Evolutionary conservation across 345 rosid species (phyloP).

Genomic region (Gossypium arboreum): DNA sequence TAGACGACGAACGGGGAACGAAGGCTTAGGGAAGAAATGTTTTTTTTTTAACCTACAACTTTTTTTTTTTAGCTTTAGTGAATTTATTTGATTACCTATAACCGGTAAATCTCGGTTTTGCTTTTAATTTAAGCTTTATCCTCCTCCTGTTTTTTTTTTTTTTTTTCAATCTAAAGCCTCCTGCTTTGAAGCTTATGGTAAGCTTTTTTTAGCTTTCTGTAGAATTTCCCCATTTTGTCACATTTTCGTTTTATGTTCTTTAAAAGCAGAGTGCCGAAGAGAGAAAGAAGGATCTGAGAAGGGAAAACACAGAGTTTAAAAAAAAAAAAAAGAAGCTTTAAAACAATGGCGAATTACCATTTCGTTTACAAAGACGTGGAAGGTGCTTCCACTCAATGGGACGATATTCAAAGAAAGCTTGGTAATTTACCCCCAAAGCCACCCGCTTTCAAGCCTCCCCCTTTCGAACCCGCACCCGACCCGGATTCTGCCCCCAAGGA

Average conservation of each 20-base stretch:
- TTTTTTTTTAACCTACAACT: no score
- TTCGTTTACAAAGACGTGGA: conserved; percentile 91
- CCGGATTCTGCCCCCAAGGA: conserved; percentile 52
- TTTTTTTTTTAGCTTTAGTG: no score
- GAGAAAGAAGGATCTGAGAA: not conserved
- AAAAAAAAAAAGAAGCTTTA: not conserved
- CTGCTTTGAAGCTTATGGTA: no score
- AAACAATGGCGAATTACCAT: conserved; percentile 83
- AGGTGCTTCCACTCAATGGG: conserved; percentile 99
- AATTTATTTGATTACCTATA: no score
- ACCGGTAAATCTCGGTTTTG: no score
- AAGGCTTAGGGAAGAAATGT: no score
- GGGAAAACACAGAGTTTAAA: no score
- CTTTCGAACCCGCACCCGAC: conserved; percentile 69
- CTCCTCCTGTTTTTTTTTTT: no score
- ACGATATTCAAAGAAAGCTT: conserved; percentile 91
- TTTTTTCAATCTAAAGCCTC: no score
- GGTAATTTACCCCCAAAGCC: conserved; percentile 84
- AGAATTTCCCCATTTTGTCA: not conserved
- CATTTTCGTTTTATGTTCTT: not conserved
- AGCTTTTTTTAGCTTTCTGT: no score
- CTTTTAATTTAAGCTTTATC: no score
- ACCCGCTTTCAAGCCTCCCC: conserved; percentile 78
- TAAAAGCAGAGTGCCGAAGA: not conserved
- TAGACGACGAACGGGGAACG: no score